These are phyloP conservation scores for Syzygium aromaticum DNA, from an alignment of 345 rosid species.

Conservation along the genomic window DNA sequence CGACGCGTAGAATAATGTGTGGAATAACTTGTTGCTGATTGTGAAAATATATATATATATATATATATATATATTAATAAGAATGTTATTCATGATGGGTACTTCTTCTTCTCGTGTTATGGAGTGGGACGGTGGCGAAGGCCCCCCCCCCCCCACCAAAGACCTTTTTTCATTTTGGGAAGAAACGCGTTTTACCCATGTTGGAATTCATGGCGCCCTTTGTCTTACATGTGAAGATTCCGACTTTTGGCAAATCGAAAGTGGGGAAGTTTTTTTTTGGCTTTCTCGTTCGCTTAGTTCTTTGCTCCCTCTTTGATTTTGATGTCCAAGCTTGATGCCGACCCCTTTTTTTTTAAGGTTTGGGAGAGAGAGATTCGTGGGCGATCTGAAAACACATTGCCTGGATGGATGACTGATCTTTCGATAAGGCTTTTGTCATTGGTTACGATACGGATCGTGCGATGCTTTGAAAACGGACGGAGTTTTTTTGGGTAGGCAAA, in stretches of 20 bases:
- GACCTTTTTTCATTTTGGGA: neutral
- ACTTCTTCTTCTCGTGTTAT: neutral
- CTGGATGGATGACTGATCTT: rapidly evolving
- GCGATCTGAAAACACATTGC: neutral
- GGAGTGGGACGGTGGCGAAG: neutral
- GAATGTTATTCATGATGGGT: no score
- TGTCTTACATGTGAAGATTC: neutral
- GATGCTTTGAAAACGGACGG: rapidly evolving
- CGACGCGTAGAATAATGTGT: no score
- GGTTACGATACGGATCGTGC: rapidly evolving
- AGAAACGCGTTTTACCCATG: neutral
- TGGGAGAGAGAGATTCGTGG: neutral
- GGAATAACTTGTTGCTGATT: no score
- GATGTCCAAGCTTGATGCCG: neutral
- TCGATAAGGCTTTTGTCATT: rapidly evolving
- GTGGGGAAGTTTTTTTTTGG: neutral
- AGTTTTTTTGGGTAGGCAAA: neutral
- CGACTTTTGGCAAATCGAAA: neutral
- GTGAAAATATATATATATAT: no score
- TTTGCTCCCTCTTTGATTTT: no score
- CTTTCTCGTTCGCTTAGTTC: neutral
- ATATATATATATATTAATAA: no score
- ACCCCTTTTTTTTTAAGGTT: neutral
- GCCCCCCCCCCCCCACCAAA: neutral
- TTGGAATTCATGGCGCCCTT: neutral